phyloP scores from a whole-genome alignment of 23 red algal genomes.

The Gracilariopsis chorda region DNA sequence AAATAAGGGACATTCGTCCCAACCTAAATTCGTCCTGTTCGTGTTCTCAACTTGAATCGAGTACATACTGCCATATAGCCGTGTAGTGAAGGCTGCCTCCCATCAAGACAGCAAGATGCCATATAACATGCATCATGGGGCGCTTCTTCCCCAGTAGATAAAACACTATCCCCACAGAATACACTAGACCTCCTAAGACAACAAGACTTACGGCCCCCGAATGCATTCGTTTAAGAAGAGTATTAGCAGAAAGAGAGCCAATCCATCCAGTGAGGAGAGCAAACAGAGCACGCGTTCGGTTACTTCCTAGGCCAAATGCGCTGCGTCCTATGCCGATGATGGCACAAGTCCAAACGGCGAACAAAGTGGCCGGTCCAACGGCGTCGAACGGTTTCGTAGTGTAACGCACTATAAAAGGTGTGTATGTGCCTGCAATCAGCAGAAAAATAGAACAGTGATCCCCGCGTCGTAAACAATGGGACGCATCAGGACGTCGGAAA shows the following conservation, averaged over 20 bases:
- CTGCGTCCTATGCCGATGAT: slow-evolving; percentile 53
- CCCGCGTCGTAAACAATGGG: slow-evolving; percentile 14
- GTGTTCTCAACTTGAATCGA: not conserved
- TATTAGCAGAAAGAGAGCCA: slow-evolving; percentile 28
- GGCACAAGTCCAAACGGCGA: slow-evolving; percentile 65
- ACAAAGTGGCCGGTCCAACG: slow-evolving; percentile 37
- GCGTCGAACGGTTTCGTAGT: not conserved
- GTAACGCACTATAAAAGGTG: slow-evolving; percentile 69
- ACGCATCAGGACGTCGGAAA: slow-evolving; percentile 44
- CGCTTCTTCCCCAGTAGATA: slow-evolving; percentile 65
- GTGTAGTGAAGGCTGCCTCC: slow-evolving; percentile 59
- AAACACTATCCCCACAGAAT: slow-evolving; percentile 75
- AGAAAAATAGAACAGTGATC: slow-evolving; percentile 91
- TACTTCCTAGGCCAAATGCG: not conserved
- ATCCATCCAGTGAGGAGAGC: slow-evolving; percentile 77
- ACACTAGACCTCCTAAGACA: slow-evolving; percentile 66
- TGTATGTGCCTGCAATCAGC: slow-evolving; percentile 86
- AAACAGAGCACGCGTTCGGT: slow-evolving; percentile 28
- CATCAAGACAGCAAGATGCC: slow-evolving; percentile 76
- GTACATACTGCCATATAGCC: slow-evolving; percentile 61
- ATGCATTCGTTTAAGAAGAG: slow-evolving; percentile 54
- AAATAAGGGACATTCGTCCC: too few species aligned
- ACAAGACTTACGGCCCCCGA: slow-evolving; percentile 16
- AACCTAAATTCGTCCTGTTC: too few species aligned
- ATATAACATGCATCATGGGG: slow-evolving; percentile 70